A percentile compares a stretch with the other conserved stretches of the same genome.
Conservation (phyloP, 306 rosid genomes). For the Carpinus fangiana region DNA sequence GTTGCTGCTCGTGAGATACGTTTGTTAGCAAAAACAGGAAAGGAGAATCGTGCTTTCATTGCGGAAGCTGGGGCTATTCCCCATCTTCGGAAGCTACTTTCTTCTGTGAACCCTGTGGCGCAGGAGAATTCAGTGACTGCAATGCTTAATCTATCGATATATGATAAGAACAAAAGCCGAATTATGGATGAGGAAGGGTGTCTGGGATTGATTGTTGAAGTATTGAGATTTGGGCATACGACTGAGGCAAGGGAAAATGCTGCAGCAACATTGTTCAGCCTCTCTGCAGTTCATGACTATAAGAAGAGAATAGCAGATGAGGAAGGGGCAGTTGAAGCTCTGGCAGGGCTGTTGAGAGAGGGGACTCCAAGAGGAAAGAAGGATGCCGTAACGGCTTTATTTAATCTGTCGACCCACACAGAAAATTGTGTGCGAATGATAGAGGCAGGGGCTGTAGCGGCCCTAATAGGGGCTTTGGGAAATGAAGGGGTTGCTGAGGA, state of each 20-base stretch:
- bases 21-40: constrained; percentile 83
- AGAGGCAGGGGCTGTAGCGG: constrained; percentile 73
- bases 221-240: constrained; percentile 76
- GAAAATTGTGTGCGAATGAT: constrained; percentile 77
- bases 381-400: constrained; percentile 92
- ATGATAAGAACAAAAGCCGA: constrained; percentile 77
- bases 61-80: constrained; percentile 98
- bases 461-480: constrained; percentile 73
- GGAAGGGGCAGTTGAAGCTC: constrained; percentile 72
- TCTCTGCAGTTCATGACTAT: constrained; percentile 84
- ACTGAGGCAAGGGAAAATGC: constrained; percentile 95
- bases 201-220: constrained; percentile 68
- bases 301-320: constrained; percentile 85
- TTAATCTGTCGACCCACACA: constrained; percentile 81
- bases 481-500: constrained; percentile 88
- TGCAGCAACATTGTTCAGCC: constrained; percentile 94
- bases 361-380: constrained; percentile 91
- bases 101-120: constrained; percentile 63
- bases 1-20: constrained; percentile 92
- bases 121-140: constrained; percentile 97
- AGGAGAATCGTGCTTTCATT: constrained; percentile 78
- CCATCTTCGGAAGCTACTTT: constrained; percentile 61
- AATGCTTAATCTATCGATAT: constrained; percentile 85
- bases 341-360: constrained; percentile 64
- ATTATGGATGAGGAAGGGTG: constrained; percentile 84